Conservation (phyloP, 306 rosid genomes). For the Senna tora region DNA sequence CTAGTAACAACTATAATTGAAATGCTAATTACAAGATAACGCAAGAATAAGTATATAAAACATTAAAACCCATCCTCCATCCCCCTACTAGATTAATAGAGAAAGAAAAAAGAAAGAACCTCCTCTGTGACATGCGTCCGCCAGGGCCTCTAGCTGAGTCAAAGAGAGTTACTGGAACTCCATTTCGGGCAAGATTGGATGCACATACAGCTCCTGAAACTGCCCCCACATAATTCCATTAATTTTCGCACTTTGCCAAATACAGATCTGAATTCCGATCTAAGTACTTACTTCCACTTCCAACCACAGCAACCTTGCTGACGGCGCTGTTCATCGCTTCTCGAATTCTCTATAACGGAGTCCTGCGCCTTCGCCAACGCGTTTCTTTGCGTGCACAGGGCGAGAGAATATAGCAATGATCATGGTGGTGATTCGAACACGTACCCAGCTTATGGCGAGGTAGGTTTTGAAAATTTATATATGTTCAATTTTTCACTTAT, state of each 20-base stretch:
- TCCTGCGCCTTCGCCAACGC: not conserved
- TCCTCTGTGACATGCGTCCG: constrained; percentile 91
- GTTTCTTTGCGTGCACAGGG: not conserved
- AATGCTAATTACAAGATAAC: constrained; percentile 8
- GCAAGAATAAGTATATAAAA: not conserved
- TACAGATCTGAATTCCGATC: not conserved
- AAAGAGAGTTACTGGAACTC: constrained; percentile 73
- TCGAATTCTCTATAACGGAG: not conserved
- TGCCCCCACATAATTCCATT: constrained; percentile 44
- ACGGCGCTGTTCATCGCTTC: constrained; percentile 50
- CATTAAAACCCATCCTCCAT: not conserved
- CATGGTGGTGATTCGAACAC: not conserved
- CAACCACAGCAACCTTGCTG: constrained; percentile 72
- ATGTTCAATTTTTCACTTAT: too few relatives aligned
- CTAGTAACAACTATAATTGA: not conserved
- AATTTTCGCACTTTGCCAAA: not conserved
- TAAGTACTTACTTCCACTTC: constrained; percentile 71
- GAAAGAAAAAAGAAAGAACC: constrained; percentile 43
- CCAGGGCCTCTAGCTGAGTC: constrained; percentile 97
- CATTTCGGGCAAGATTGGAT: constrained; percentile 78
- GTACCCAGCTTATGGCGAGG: not conserved
- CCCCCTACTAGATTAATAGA: not conserved
- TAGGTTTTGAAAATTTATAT: not conserved
- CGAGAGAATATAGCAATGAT: not conserved
- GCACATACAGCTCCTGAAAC: constrained; percentile 96